phyloP scores from a whole-genome alignment of 2,329 filamentous ascomycete species.

The Chaetomium globosum region DNA sequence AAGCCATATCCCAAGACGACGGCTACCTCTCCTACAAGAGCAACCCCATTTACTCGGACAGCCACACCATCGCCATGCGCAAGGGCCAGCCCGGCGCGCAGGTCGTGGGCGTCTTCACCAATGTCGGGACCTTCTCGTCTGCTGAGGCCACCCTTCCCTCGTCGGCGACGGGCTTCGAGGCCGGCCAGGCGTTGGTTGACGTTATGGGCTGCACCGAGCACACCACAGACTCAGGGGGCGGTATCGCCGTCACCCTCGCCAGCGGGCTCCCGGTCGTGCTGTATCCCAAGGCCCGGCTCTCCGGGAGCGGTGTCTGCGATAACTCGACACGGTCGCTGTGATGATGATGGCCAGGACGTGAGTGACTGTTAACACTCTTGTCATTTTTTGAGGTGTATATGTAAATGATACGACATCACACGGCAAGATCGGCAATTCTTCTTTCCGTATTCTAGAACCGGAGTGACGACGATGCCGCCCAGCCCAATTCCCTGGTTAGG shows the following conservation, averaged over 20 bases:
- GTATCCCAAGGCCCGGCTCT: conserved; percentile 43
- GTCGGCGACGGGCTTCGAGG: conserved; percentile 45
- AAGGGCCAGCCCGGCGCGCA: conserved; percentile 47
- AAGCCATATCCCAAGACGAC: conserved; percentile 45
- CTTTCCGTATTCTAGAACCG: conserved; percentile 52
- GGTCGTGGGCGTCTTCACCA: conserved; percentile 48
- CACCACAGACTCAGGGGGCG: conserved; percentile 48
- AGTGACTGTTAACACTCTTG: conserved; percentile 7
- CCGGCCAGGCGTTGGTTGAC: conserved; percentile 44
- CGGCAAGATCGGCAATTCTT: conserved; percentile 34
- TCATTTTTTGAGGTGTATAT: background rate
- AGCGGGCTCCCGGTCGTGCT: conserved; percentile 49
- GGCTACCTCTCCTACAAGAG: conserved; percentile 47
- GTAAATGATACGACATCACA: background rate
- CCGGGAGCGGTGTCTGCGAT: conserved; percentile 44
- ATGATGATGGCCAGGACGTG: conserved; percentile 38
- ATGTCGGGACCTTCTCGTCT: conserved; percentile 43
- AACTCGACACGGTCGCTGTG: conserved; percentile 38
- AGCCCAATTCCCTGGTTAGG: conserved; percentile 43
- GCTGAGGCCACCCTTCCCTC: conserved; percentile 42
- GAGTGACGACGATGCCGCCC: conserved; percentile 43
- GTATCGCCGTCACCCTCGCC: conserved; percentile 48
- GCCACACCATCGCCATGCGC: conserved; percentile 48
- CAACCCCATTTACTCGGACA: conserved; percentile 45
- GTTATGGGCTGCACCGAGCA: conserved; percentile 49